Conservation (phyloP, 495 filamentous ascomycete species). For the Penicillium roqueforti region DNA sequence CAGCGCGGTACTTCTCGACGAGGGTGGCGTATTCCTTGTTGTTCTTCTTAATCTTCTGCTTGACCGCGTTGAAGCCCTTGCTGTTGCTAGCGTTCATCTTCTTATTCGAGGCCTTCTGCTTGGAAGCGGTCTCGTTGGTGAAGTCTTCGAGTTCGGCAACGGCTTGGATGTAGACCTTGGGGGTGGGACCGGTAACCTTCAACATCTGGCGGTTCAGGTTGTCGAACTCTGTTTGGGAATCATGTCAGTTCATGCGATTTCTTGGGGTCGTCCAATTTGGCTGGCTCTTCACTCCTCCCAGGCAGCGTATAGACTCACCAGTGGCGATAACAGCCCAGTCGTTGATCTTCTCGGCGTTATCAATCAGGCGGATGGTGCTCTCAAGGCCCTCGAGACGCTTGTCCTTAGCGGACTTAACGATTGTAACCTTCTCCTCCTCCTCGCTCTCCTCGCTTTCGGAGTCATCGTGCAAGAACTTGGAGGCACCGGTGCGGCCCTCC, state of each 20-base stretch:
- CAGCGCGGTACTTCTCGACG: conserved; percentile 79
- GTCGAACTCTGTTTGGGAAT: conserved; percentile 78
- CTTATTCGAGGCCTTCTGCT: conserved; percentile 93
- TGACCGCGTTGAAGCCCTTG: conserved; percentile 90
- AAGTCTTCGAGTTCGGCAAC: conserved; percentile 93
- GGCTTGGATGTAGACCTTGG: conserved; percentile 87
- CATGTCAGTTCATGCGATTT: conserved; percentile 17
- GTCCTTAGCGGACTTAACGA: conserved; percentile 95
- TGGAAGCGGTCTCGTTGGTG: conserved; percentile 87
- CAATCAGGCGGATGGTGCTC: conserved; percentile 78
- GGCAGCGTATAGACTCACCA: conserved; percentile 51
- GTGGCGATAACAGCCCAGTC: conserved; percentile 92
- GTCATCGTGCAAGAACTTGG: conserved; percentile 74
- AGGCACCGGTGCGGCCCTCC: conserved; percentile 62
- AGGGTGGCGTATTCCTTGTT: conserved; percentile 90
- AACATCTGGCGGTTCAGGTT: conserved; percentile 88
- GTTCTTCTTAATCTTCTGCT: conserved; percentile 96
- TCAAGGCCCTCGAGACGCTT: conserved; percentile 94
- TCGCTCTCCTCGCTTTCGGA: conserved; percentile 78
- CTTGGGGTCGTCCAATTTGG: conserved; percentile 7
- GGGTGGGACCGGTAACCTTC: conserved; percentile 71
- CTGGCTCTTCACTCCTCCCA: conserved; percentile 1
- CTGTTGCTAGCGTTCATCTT: conserved; percentile 98
- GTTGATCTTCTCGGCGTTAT: conserved; percentile 94
- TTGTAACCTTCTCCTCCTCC: conserved; percentile 73